Evolutionary conservation across 441 rosid genomes (phyloP).

Genomic region (Arabidopsis hybrid): DNA sequence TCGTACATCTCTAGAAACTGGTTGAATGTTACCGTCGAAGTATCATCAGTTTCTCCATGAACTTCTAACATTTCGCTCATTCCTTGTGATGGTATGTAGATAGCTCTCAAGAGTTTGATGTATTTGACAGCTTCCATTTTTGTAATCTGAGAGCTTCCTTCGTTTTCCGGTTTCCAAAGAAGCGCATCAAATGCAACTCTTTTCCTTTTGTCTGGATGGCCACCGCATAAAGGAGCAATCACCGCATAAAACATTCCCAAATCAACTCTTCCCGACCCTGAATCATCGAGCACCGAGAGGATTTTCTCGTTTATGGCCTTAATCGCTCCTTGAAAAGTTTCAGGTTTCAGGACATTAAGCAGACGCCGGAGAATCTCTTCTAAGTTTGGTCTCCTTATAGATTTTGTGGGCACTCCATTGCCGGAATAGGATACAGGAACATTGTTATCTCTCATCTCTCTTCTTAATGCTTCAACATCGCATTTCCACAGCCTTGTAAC

Average conservation of each 20-base stretch:
- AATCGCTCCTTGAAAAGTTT: constrained; percentile 90
- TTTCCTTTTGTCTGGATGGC: constrained; percentile 76
- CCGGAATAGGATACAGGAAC: constrained; percentile 88
- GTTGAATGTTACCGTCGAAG: constrained; percentile 64
- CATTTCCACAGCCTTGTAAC: constrained; percentile 82
- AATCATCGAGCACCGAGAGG: constrained; percentile 71
- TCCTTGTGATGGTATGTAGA: constrained; percentile 72
- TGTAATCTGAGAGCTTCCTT: constrained; percentile 72
- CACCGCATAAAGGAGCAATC: constrained; percentile 83
- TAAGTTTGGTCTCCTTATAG: constrained; percentile 80
- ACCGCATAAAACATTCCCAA: constrained; percentile 87
- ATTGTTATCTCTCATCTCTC: constrained; percentile 79
- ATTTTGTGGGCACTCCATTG: constrained; percentile 76
- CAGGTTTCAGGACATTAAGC: constrained; percentile 79
- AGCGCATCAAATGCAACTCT: constrained; percentile 85
- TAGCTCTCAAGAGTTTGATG: constrained; percentile 78
- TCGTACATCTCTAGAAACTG: constrained; percentile 85
- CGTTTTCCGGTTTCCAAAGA: constrained; percentile 79
- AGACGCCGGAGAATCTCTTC: constrained; percentile 79
- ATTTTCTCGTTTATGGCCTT: constrained; percentile 91
- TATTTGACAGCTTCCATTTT: constrained; percentile 66
- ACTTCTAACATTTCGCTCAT: constrained; percentile 70
- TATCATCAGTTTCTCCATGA: constrained; percentile 70
- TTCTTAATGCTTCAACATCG: constrained; percentile 79
- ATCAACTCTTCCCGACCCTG: constrained; percentile 88